phyloP scores from a whole-genome alignment of 2,329 filamentous ascomycete species.

The Fusarium circinatum region DNA sequence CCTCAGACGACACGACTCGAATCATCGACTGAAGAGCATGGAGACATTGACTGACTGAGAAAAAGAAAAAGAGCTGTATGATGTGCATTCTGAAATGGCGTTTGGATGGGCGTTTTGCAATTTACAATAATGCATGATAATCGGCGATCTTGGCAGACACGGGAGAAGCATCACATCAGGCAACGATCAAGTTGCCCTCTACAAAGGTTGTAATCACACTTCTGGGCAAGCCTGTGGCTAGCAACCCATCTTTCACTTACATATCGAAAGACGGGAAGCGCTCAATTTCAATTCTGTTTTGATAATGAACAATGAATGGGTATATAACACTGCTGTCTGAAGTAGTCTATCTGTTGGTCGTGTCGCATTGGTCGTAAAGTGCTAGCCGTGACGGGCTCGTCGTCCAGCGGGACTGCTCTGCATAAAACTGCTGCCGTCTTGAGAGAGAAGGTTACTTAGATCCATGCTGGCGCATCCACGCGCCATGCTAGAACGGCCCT shows the following conservation, averaged over 20 bases:
- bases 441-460: slow-evolving; percentile 64
- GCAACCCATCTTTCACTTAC: slow-evolving; percentile 4
- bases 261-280: slow-evolving; percentile 8
- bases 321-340: slow-evolving; percentile 37
- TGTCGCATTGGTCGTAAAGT: slow-evolving; percentile 27
- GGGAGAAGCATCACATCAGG: slow-evolving; percentile 23
- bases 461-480: slow-evolving; percentile 62
- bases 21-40: background rate
- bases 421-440: slow-evolving; percentile 67
- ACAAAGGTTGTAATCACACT: slow-evolving; percentile 35
- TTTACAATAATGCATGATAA: slow-evolving; percentile 29
- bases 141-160: slow-evolving; percentile 13
- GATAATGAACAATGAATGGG: slow-evolving; percentile 33
- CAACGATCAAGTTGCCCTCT: slow-evolving; percentile 29
- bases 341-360: slow-evolving; percentile 17
- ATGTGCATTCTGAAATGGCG: slow-evolving; percentile 40
- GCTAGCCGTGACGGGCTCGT: slow-evolving; percentile 46
- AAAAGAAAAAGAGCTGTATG: slow-evolving; percentile 14
- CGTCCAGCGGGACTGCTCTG: slow-evolving; percentile 64
- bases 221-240: slow-evolving; percentile 26
- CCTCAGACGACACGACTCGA: background rate
- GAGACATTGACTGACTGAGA: background rate
- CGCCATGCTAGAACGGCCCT: slow-evolving; percentile 42
- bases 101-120: slow-evolving; percentile 35
- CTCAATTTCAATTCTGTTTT: slow-evolving; percentile 31